Conservation (phyloP, 2,329 filamentous ascomycete species). For the Colletotrichum shisoi region DNA sequence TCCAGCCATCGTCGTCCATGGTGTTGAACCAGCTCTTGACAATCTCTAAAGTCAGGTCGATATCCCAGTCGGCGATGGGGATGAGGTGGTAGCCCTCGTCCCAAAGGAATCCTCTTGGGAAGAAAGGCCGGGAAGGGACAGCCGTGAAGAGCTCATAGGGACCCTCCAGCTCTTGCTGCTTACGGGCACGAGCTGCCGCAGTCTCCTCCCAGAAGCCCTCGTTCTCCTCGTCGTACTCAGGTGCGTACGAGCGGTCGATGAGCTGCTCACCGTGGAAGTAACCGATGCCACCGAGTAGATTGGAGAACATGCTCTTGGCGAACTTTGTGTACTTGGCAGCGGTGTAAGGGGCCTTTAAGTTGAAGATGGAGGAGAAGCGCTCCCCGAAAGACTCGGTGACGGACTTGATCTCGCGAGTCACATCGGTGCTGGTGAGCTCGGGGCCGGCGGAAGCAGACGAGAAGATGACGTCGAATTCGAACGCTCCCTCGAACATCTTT, state of each 20-base stretch:
- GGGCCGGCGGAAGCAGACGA: conserved; percentile 63
- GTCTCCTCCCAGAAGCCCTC: conserved; percentile 96
- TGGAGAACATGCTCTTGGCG: conserved; percentile 90
- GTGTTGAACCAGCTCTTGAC: conserved; percentile 94
- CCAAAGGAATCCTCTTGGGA: conserved; percentile 96
- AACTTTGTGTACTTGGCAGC: conserved; percentile 78
- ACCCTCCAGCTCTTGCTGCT: conserved; percentile 74
- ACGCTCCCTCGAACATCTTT: conserved; percentile 87
- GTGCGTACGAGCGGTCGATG: conserved; percentile 88
- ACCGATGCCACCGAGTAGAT: conserved; percentile 90
- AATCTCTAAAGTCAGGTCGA: conserved; percentile 85
- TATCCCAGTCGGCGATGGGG: conserved; percentile 92
- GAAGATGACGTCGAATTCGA: conserved; percentile 93
- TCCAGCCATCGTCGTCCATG: conserved; percentile 98
- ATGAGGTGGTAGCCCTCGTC: conserved; percentile 96
- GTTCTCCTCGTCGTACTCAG: conserved; percentile 92
- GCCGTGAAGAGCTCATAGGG: conserved; percentile 90
- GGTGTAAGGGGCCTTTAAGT: conserved; percentile 78
- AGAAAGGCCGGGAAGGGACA: conserved; percentile 92
- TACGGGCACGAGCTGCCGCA: conserved; percentile 76
- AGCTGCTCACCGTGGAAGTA: conserved; percentile 92
- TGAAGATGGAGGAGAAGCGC: conserved; percentile 76
- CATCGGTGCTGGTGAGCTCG: conserved; percentile 64
- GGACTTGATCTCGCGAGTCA: conserved; percentile 74
- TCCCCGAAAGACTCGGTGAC: conserved; percentile 74